Base-by-base conservation (phyloP, 2,329 filamentous ascomycete genomes). In the Teratosphaeria destructans region DNA sequence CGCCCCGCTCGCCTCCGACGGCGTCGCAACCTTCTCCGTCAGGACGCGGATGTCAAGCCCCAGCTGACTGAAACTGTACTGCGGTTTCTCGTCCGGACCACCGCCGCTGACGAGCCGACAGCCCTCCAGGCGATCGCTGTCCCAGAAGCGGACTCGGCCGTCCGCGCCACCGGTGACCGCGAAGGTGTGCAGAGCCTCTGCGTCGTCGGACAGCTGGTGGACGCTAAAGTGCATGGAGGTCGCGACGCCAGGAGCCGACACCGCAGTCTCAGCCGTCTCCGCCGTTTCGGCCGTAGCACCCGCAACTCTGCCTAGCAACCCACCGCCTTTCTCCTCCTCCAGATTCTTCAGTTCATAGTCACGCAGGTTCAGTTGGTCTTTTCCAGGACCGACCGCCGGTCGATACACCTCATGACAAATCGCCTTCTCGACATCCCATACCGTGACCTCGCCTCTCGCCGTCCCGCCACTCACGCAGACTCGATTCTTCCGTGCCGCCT, bases 381-480 rank as follows among this genome's bases (percentile, higher is more conserved):
- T 66, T 60, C 87, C 81, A 74, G 84, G 82, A 57, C 77, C 79
- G 29, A 83, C 82, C 1, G 85, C 82, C 7, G 80, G 72, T 72
- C 90, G 86, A 72, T 95, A 96, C 1, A 96, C 86, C 72, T 97
- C 92, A 61, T 90, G 84, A 69, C 94, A 99, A 54, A 88, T 82
- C 7, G 86, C 85, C 75, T 93, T 95, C 71, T 97, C 93, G 16
- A 97, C 79, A 69, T 97, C 94, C 94, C 94, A 99, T 0, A 95
- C 88, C 0, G 90, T 95, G 35, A 99, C 84, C 71, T 99, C 94
- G 16, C 90, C 90, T 62, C 89, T 85, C 3, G 85, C 88, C 7
- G 89, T 95, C 8, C 93, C 92, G 16, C 93, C 92, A 2, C 91
- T 87, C 8, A 96, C 87, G 71, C 91, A 95, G 1, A 97, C 83